Evolutionary conservation across 805 yeast genomes (phyloP).

Genomic region (Sugiyamaella americana): DNA sequence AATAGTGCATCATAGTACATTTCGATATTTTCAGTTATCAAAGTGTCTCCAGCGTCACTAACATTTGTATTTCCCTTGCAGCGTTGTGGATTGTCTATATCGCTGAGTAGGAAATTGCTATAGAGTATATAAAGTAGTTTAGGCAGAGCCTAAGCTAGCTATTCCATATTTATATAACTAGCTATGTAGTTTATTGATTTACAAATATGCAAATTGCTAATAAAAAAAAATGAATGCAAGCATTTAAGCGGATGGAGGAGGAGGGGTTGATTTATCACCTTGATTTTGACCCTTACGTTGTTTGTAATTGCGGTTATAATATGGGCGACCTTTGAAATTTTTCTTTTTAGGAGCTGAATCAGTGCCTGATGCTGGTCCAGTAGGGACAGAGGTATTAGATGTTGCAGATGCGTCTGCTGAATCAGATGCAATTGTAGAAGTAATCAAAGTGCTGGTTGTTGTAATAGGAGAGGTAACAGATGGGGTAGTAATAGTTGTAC

Average conservation of each 20-base stretch:
- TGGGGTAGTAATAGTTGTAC: background rate
- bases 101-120: background rate
- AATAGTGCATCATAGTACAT: conserved; percentile 20
- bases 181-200: no score
- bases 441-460: no score
- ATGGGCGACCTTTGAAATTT: background rate
- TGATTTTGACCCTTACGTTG: background rate
- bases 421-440: no score
- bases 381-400: no score
- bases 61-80: conserved; percentile 8
- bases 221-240: no score
- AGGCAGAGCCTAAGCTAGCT: background rate
- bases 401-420: no score
- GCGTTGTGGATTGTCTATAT: no score
- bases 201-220: no score
- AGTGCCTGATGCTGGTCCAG: background rate
- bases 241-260: background rate
- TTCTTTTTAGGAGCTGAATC: background rate
- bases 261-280: background rate
- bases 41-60: conserved; percentile 19
- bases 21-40: conserved; percentile 8
- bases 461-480: background rate
- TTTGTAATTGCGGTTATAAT: background rate
- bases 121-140: background rate
- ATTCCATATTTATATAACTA: no score